Base-by-base conservation (phyloP, 2,329 filamentous ascomycete genomes). In the Fusarium irregulare region DNA sequence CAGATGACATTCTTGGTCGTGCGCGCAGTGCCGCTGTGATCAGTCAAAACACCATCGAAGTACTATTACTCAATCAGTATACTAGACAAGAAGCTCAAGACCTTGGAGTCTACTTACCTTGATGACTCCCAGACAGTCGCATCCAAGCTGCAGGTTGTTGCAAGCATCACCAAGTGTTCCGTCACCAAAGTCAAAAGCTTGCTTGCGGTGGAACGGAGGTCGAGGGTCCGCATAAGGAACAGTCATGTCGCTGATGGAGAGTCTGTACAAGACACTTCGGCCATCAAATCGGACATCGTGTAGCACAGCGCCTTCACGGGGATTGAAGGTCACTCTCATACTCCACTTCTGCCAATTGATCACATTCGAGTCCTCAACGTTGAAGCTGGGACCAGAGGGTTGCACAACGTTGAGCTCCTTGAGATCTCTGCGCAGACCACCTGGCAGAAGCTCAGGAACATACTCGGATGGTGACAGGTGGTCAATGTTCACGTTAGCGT, bases 171-270 rank as follows among this genome's bases (percentile, higher is more conserved):
- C 90, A 5, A 87, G 86, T 11, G 89, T 90, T 27, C 87, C 88
- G 57, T 92, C 89, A 3, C 91, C 91, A 63, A 92, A 87, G 71
- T 93, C 91, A 69, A 93, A 92, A 0, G 90, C 91, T 18, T 88
- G 86, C 75, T 92, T 92, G 27, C 89, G 84, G 20, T 89, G 88
- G 74, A 71, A 92, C 0, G 89, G 89, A 3, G 83, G 79, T 9
- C 89, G 84, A 4, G 87, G 88, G 66, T 92, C 90, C 0, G 84
- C 89, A 64, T 92, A 93, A 0, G 89, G 89, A 0, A 92, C 89
- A 16, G 77, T 79, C 91, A 93, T 93, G 74, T 93, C 91, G 56
- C 86, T 87, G 40, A 93, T 81, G 34, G 86, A 87, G n/a, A 93
- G 77, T 4, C 91, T 84, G 78, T 92, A 90, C 72, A 92, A 83